Base-by-base conservation (phyloP, 2,329 filamentous ascomycete genomes). In the Moelleriella libera region DNA sequence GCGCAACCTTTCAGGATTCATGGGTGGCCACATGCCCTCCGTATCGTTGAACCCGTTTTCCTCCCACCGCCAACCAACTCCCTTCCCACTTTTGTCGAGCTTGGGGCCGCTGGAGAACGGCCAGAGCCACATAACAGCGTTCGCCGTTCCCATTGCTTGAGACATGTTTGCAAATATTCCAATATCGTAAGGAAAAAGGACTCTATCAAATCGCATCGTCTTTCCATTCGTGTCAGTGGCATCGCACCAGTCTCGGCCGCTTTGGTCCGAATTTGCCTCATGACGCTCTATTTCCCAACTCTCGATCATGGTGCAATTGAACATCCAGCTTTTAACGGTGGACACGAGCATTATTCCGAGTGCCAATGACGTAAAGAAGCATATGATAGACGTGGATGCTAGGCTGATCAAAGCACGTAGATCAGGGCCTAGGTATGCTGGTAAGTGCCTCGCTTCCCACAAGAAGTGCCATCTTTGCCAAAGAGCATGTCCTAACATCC, bases 131-230 rank as follows among this genome's bases (percentile, higher is more conserved):
- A 72, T 59, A 0, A 88, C 53, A 0, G 76, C 56, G 58, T 86
- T 88, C 6, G 59, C 53, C 0, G 77, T 81, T 4, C 85, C 84
- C 83, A 92, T 89, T 12, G 80, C 83, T 58, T 86, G 81, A 12
- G 74, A 72, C 59, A 90, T 71, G 61, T 94, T 94, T 37, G 67
- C 61, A 66, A 78, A 88, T 55, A 92, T 69, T 45, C 84, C 85
- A 43, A 90, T 66, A 57, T 94, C 86, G 63, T 88, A 92, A 0
- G 86, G 87, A 55, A 88, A 92, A 61, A 90, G 84, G 55, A 89
- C 76, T 47, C 71, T 75, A 49, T 75, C 69, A 42, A 85, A 72
- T 9, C 69, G 64, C 2, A 81, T 52, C 48, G 68, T 58, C 30
- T 65, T 61, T 6, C 63, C 64, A 34, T 63, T 61, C 7, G 61